Evolutionary conservation across 73 alveolate genomes (phyloP), one percentile per base, ranked within the genome.

Genomic region (Symbiodinium pilosum): DNA sequence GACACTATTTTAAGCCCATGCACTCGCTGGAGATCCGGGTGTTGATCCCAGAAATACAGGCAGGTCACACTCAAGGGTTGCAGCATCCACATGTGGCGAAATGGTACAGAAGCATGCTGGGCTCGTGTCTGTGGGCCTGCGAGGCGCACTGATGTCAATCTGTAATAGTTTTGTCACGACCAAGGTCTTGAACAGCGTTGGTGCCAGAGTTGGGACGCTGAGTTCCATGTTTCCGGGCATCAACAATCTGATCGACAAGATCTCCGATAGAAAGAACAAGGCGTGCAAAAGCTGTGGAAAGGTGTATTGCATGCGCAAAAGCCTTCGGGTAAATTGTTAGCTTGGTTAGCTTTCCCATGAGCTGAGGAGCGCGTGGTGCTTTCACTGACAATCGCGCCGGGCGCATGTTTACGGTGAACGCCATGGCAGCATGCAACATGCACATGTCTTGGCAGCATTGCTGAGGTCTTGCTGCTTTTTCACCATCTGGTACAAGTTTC

Each of bases 381-480:
- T n/a, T 91, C 97, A 34, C 43, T 91, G 28, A 91, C 97, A 1
- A 43, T 91, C 3, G 97, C 97, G 97, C 51, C 2, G 73, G 38
- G 21, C 21, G 32, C 95, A 41, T 64, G 39, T 39, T 77, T 24
- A 86, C 38, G 64, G 89, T 12, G n/a, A n/a, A n/a, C n/a, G 84
- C 39, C 12, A 12, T n/a, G 84, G 38, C 26, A 69, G 84, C 24
- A 30, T 64, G 20, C 34, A 5, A 2, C 6, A 18, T 14, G 59
- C 51, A 4, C 16, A 5, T 39, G 87, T 75, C 83, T 34, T 38
- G 4, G 87, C 51, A 43, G 16, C 40, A 36, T 12, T 54, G n/a
- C 95, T 43, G n/a, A 91, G 97, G 97, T 91, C 97, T 6, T 91
- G 97, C 85, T 91, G 97, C 56, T 91, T 91, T 77, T 91, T 91